Evolutionary conservation across 768 basidiomycete species (phyloP), one percentile per base, ranked within the genome.

Genomic region (Dictyophora rubrovolvata): DNA sequence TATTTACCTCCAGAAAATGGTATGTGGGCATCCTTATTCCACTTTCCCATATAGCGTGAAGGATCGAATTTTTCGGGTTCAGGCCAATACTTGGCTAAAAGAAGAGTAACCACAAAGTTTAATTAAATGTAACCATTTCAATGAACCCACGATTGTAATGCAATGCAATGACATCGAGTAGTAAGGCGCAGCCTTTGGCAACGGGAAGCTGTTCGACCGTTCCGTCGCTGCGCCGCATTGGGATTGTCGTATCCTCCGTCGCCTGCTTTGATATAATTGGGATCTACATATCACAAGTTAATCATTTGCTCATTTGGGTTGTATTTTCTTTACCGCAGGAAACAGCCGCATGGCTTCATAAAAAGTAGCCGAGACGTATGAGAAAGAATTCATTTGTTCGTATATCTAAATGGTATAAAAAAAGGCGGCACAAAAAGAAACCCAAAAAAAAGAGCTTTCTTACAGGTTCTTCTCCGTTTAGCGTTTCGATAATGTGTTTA

Each of bases 21-120:
- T 23, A 79, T 42, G 64, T 80, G 82, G 0, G 81, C 82, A 63
- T 82, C 80, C 36, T 74, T 71, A 20, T 77, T 74, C 75, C 78
- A 83, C 51, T 81, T 76, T 36, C 71, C 72, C n/a, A 81, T 66
- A 70, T 81, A 82, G 7, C 80, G 73, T 23, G 72, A 71, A 0
- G 74, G 74, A 20, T 71, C 72, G 67, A 81, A 83, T 8, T 63
- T 63, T 33, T 77, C 61, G 2, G 82, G 81, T 48, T 82, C 73
- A 53, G 77, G 67, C 81, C 82, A 83, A 64, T 81, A 81, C 36
- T 74, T 73, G 23, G 81, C 81, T 82, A 61, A 7, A 28, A 7
- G 23, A 50, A 18, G 1, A 20, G n/a, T 36, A 14, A 17, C 23
- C 51, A 3, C 42, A 36, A 49, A 23, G 8, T 35, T 22, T 35